Conservation (phyloP, 2,329 filamentous ascomycete species). For the Monosporascus sp. region DNA sequence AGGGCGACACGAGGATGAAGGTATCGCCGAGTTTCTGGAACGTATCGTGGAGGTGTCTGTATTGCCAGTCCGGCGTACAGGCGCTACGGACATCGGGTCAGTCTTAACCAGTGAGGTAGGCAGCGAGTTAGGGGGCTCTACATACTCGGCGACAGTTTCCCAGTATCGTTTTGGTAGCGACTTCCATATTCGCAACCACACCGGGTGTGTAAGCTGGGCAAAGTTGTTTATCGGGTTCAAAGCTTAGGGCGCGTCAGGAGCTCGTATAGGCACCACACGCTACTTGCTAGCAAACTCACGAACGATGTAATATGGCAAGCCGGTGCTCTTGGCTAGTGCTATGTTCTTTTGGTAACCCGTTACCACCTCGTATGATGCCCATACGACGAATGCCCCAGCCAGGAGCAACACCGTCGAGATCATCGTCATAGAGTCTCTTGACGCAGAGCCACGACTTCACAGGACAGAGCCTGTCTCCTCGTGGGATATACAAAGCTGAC, state of each 20-base stretch:
- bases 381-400: constrained; percentile 27
- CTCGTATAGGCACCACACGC: not conserved
- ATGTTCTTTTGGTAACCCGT: constrained; percentile 39
- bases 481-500: no score
- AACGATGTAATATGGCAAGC: constrained; percentile 46
- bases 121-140: constrained; percentile 1
- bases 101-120: constrained; percentile 13
- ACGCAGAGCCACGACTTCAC: no score
- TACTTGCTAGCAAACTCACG: constrained; percentile 35
- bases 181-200: constrained; percentile 52
- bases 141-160: constrained; percentile 56
- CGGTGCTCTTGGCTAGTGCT: constrained; percentile 41
- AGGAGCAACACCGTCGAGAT: constrained; percentile 32
- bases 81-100: constrained; percentile 27
- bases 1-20: constrained; percentile 57
- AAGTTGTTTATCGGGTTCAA: constrained; percentile 42
- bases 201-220: constrained; percentile 49
- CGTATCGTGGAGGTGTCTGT: constrained; percentile 44
- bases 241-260: constrained; percentile 29
- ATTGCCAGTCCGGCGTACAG: constrained; percentile 56
- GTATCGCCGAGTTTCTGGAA: constrained; percentile 58
- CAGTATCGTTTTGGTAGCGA: constrained; percentile 50
- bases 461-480: no score
- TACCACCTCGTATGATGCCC: constrained; percentile 23
- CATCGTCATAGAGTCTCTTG: constrained; percentile 15